A percentile compares a stretch with the other conserved stretches of the same genome.
Conservation (phyloP, 176 grass and related monocot species). For the Eremochloa ophiuroides region DNA sequence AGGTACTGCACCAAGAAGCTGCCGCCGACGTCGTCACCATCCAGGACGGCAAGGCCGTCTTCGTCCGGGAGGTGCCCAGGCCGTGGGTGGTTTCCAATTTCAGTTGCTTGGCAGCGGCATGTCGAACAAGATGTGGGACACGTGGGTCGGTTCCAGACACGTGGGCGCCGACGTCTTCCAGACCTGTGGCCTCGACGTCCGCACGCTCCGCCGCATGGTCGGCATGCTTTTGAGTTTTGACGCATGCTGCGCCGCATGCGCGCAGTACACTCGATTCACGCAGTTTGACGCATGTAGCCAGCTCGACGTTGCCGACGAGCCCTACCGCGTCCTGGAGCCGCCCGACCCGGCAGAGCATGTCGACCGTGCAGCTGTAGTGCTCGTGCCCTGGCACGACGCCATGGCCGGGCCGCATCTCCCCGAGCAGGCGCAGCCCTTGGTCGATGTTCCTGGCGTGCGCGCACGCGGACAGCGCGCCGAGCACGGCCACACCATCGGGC, state of each 20-base stretch:
- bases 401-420: constrained; percentile 41
- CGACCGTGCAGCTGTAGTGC: constrained; percentile 72
- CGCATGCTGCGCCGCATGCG: too few species aligned
- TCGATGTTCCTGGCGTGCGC: constrained; percentile 54
- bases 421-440: constrained; percentile 50
- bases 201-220: too few species aligned
- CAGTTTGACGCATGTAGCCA: too few species aligned
- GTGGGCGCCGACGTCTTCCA: too few species aligned
- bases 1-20: constrained; percentile 95
- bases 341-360: constrained; percentile 80
- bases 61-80: constrained; percentile 53
- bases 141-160: too few species aligned
- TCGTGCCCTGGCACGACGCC: constrained; percentile 50
- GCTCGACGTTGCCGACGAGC: too few species aligned
- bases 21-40: constrained; percentile 76
- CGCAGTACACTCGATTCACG: too few species aligned
- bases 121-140: too few species aligned
- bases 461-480: constrained; percentile 58
- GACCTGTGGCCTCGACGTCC: too few species aligned
- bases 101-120: too few species aligned
- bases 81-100: too few species aligned
- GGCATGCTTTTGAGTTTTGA: too few species aligned
- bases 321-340: constrained; percentile 48
- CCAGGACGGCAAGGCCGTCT: constrained; percentile 71
- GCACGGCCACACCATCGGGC: constrained; percentile 55